Evolutionary conservation across 208 protist genomes (phyloP).

Genomic region (Acanthamoeba triangularis): DNA sequence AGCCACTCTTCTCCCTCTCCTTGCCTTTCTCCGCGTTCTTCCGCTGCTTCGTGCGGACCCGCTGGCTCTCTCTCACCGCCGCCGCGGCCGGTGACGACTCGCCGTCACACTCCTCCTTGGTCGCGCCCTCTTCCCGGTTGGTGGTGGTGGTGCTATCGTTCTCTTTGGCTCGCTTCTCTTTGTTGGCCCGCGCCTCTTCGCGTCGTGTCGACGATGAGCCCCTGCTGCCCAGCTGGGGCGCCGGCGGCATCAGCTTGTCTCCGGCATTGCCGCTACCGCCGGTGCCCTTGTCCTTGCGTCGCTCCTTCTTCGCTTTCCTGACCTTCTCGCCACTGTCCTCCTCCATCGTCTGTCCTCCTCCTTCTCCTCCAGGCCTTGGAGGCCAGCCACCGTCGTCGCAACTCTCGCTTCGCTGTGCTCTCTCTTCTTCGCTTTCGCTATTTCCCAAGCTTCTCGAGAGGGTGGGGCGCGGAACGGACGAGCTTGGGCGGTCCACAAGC

Average conservation of each 20-base stretch:
- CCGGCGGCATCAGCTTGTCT: not conserved
- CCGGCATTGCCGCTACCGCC: not conserved
- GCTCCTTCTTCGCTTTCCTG: constrained; percentile 5
- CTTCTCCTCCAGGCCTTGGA: too few relatives aligned
- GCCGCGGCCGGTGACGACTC: not conserved
- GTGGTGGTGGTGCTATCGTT: not conserved
- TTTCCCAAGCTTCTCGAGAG: too few relatives aligned
- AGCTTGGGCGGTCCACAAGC: too few relatives aligned
- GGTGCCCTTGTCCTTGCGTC: not conserved
- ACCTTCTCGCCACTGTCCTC: not conserved
- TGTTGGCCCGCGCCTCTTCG: not conserved
- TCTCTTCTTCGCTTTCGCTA: too few relatives aligned
- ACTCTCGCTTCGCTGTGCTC: too few relatives aligned
- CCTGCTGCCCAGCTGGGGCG: not conserved
- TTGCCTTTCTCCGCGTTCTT: constrained; percentile 14
- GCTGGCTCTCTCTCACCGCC: not conserved
- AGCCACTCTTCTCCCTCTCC: not conserved
- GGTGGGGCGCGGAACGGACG: too few relatives aligned
- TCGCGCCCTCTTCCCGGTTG: not conserved
- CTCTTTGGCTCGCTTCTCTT: not conserved
- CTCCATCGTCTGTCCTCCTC: not conserved
- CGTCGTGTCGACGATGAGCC: not conserved
- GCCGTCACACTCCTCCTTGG: not conserved
- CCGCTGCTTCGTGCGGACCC: not conserved
- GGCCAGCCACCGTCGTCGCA: too few relatives aligned